Evolutionary conservation across 2,329 filamentous ascomycete genomes (phyloP), one percentile per base, ranked within the genome.

Genomic region (Colletotrichum scovillei): DNA sequence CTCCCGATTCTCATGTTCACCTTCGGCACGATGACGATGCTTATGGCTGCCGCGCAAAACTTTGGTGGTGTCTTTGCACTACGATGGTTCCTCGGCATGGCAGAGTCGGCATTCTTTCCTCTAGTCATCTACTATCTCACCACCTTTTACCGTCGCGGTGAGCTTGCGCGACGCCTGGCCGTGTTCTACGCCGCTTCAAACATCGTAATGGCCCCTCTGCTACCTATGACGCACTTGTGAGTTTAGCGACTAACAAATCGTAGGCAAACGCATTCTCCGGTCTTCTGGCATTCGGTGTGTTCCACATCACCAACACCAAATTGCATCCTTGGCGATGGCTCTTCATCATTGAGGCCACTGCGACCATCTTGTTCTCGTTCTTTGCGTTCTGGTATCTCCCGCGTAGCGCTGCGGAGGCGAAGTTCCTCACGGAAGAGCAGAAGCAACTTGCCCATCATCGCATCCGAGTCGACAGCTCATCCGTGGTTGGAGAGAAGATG

Each of bases 401-500:
- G 0, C 85, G 82, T 67, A 92, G 88, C 59, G 91, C 92, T 0
- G 86, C 89, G 46, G 87, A 91, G 75, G 92, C 92, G 1, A 85
- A 81, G 1, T 95, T 95, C 78, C 85, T 95, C 24, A 90, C 81
- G 69, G 85, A 88, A 2, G 89, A 91, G 1, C 92, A 95, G 79
- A 92, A 91, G 78, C 84, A 86, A 9, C 87, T 95, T 0, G 93
- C 93, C 4, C 92, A 90, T 77, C 89, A 91, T 77, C 91, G 93
- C n/a, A 93, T 95, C 75, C 92, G 93, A 75, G 88, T 94, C 64
- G 94, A 96, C 79, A 92, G 90, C 7, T 94, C 92, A 2, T 90
- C 92, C 0, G 84, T 86, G 19, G 88, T 90, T 30, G 84, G 86
- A 49, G 88, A 90, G 77, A 79, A 85, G 73, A 88, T 90, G 78